Base-by-base conservation (phyloP, 202 grass and related monocot genomes). In the Schoenoplectus tabernaemontani region DNA sequence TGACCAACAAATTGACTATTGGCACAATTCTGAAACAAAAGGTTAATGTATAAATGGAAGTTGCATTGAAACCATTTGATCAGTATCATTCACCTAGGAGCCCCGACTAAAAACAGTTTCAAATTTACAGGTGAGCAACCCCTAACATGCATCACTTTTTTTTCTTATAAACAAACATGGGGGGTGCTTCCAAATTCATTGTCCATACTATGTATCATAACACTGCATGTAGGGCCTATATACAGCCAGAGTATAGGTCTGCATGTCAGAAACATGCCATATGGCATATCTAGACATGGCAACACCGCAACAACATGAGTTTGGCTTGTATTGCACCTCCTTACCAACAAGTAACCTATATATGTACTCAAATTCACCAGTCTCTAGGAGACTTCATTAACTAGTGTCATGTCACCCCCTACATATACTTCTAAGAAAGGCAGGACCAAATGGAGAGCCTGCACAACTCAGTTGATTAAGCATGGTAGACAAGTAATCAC, bases 21-120 rank as follows among this genome's bases (percentile, higher is more conserved):
- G 66, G 47, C 47, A 26, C 20, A 71, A 39, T 71, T 28, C 30
- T 41, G 80, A 84, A 44, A 58, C 60, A 86, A 84, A 88, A 87
- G 33, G 42, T 53, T 36, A 82, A 78, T 42, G 22, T 10, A 41
- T n/a, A 43, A 62, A 17, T 12, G 38, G 30, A 78, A 78, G 37
- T 78, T 62, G 57, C 57, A 78, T 16, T 7, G 34, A 62, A 78
- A 23, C 54, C 76, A 78, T 78, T 78, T 46, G 57, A 24, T 15
- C 54, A 39, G 56, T 77, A 28, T 15, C 73, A 59, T 59, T 77
- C 73, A 58, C 54, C 73, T 38, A 77, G 34, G 6, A 54, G 36
- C 73, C 30, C 51, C 28, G 38, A 50, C 15, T 53, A 37, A n/a
- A 26, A 65, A 65, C 62, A 26, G 22, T 28, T 47, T 46, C 22